Conservation (phyloP, 106 monocot genomes). For the Dendrobium catenatum region DNA sequence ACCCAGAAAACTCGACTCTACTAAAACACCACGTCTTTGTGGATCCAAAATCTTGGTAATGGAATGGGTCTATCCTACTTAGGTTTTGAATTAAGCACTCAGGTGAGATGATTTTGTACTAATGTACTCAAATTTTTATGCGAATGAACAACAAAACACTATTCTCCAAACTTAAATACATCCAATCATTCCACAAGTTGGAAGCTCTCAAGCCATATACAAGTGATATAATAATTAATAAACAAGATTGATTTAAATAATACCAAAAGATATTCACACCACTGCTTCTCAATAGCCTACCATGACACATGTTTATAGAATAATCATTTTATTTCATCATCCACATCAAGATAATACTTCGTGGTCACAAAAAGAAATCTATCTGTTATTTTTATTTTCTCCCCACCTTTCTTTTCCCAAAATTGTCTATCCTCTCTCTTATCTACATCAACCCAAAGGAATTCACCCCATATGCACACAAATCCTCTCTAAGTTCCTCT, state of each 20-base stretch:
- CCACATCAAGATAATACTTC: background rate
- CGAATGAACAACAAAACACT: background rate
- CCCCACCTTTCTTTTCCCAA: background rate
- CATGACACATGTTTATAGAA: background rate
- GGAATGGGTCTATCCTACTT: background rate
- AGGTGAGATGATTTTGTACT: background rate
- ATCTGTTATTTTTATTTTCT: background rate
- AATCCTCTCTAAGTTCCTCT: background rate
- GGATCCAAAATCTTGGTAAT: background rate
- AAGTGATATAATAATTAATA: background rate
- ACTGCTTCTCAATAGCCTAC: background rate
- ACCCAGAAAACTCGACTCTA: background rate
- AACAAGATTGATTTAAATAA: background rate
- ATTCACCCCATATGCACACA: background rate
- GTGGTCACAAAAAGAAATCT: background rate
- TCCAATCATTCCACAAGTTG: background rate
- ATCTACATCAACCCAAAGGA: background rate
- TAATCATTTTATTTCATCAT: background rate
- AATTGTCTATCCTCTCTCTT: background rate
- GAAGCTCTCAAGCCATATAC: background rate
- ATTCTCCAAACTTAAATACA: background rate
- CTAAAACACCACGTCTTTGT: background rate
- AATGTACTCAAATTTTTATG: background rate
- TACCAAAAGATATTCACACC: background rate
- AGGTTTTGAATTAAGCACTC: background rate